Evolutionary conservation across 768 basidiomycete genomes (phyloP), one percentile per base, ranked within the genome.

Genomic region (Phallus indusiatus): DNA sequence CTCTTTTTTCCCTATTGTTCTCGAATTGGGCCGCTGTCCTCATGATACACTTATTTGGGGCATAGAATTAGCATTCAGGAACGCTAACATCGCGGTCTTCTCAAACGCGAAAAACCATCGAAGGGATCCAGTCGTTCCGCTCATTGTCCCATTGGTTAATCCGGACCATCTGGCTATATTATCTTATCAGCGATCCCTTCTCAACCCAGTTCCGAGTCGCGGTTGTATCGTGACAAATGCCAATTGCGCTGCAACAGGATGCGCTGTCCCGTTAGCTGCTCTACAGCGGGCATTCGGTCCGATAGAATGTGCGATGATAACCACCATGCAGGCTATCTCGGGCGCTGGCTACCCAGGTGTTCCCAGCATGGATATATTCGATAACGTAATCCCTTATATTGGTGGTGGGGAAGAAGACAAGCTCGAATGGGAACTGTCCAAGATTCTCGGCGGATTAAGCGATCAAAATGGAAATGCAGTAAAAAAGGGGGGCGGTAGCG

Each of bases 221-320:
- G 96, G 96, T 2, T 98, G 92, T 77, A 94, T 99, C 70, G 86
- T 99, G 62, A 94, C 94, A 60, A 99, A 99, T 70, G 96, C 96
- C 64, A 99, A 98, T 75, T 98, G 96, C 75, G 88, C 91, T 21
- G 97, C 96, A 3, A 99, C 96, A 0, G 94, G 89, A 47, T 79
- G 86, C 68, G 91, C 92, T 60, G 83, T 96, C 60, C 91, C 94
- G n/a, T 84, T 97, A 64, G 81, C 83, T 52, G 93, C 94, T 0
- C 81, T 97, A 64, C 94, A 96, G 71, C 82, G 79, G 62, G 79
- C 88, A 0, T 99, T 98, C 62, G 96, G 96, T 5, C 94, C 94
- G n/a, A 78, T 99, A 68, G 90, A 97, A 65, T 81, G 84, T 1
- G 84, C 91, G 67, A 75, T 97, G 67, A 87, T 94, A 69, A 96